A percentile compares a stretch with the other conserved stretches of the same genome.
phyloP scores from a whole-genome alignment of 2,329 filamentous ascomycete species.

The Hypoxylon sp. region DNA sequence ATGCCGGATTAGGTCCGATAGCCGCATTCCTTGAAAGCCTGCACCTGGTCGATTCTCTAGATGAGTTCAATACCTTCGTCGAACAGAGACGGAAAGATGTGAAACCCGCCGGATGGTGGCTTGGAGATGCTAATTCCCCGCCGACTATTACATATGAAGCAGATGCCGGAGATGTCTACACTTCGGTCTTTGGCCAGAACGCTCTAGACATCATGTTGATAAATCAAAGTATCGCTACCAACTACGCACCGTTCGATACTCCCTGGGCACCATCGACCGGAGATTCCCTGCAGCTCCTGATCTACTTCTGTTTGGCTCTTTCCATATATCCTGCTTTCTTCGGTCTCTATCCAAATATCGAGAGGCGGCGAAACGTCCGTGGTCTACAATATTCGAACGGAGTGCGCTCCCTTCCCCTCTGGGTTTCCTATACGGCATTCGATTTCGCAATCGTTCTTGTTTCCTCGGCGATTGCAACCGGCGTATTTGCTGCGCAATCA shows the following conservation, averaged over 20 bases:
- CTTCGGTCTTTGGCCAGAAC: constrained; percentile 75
- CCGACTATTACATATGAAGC: constrained; percentile 81
- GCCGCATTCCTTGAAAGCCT: constrained; percentile 56
- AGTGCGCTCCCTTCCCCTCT: constrained; percentile 84
- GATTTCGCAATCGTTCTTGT: constrained; percentile 82
- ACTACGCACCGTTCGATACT: constrained; percentile 81
- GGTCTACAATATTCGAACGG: constrained; percentile 94
- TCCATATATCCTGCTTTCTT: constrained; percentile 88
- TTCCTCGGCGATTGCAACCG: constrained; percentile 75
- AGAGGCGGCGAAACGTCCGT: constrained; percentile 83
- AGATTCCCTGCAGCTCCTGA: constrained; percentile 81
- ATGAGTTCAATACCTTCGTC: constrained; percentile 78
- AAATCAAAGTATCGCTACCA: constrained; percentile 77
- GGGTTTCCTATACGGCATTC: constrained; percentile 85
- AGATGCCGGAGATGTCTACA: constrained; percentile 69
- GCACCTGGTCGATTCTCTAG: constrained; percentile 72
- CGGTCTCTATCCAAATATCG: constrained; percentile 87
- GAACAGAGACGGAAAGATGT: constrained; percentile 74
- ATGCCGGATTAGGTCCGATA: constrained; percentile 25
- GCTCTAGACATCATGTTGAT: constrained; percentile 75
- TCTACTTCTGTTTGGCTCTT: constrained; percentile 86
- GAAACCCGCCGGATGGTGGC: constrained; percentile 84
- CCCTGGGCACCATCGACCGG: constrained; percentile 79
- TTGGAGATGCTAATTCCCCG: constrained; percentile 71
- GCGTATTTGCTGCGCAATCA: constrained; percentile 76